Base-by-base conservation (phyloP, 2,329 filamentous ascomycete genomes). In the Rhinocladiella similis region DNA sequence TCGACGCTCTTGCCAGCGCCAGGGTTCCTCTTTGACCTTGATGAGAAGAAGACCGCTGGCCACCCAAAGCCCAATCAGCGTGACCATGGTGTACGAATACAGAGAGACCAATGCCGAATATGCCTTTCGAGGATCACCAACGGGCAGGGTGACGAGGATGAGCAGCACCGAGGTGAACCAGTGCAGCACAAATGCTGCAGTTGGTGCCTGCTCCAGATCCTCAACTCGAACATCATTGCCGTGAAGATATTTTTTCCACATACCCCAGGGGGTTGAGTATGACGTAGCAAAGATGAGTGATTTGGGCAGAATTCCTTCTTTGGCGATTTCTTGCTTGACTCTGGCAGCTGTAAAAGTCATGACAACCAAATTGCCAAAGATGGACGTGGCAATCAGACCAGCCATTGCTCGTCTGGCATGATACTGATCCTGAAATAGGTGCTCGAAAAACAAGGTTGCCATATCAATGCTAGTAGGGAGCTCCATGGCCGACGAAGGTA, bases 281-380 rank as follows among this genome's bases (percentile, higher is more conserved):
- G 55, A 60, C 35, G 22, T 60, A 25, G 62, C 79, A 57, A 81
- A 79, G 67, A 81, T 78, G 35, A 73, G 72, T 3, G 78, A 73
- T 51, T 70, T 80, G 0, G 80, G 80, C 1, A 83, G 68, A 50
- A 83, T 76, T 0, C 81, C 81, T 65, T 83, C 79, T 63, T 84
- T 83, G 6, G 82, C 82, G 42, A 85, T 82, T 64, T 85, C 82
- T 63, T 84, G 82, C 65, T 84, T 84, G 19, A 84, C 77, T 59
- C 80, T 72, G 1, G 80, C 75, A 2, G 79, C 76, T 0, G 80
- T 81, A 59, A 61, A 84, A 0, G 82, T 84, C 70, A 80, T 80
- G 25, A 81, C 79, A 13, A 83, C 72, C 45, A 84, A 77, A 61
- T 84, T 83, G 0, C 81, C 81, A 49, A 84, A 72, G 27, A 76